A percentile compares a stretch with the other conserved stretches of the same genome.
phyloP scores from a whole-genome alignment of 495 filamentous ascomycete species.

The Chaetomium fimeti region DNA sequence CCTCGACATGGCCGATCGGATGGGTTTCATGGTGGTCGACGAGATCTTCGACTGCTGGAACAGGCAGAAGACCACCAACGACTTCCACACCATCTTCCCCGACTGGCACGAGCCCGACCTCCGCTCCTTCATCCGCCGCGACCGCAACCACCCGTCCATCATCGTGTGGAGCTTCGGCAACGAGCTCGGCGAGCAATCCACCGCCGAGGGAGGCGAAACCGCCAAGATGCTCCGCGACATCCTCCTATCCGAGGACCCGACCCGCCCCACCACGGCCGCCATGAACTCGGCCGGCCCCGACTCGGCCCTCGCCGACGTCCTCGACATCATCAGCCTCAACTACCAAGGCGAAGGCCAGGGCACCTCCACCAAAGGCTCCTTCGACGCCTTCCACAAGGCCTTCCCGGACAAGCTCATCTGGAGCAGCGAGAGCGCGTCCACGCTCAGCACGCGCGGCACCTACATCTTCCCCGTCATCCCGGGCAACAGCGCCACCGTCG shows the following conservation, averaged over 20 bases:
- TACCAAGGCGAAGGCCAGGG: conserved; percentile 52
- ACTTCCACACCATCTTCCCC: conserved; percentile 48
- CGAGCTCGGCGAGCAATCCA: conserved; percentile 46
- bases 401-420: conserved; percentile 49
- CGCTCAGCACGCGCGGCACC: conserved; percentile 47
- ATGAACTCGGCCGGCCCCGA: conserved; percentile 42
- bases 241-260: conserved; percentile 42
- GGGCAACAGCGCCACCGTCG: conserved; percentile 33
- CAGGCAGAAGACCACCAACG: conserved; percentile 42
- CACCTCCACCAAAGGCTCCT: conserved; percentile 6
- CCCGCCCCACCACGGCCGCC: conserved; percentile 40
- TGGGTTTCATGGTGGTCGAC: conserved; percentile 59
- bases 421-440: conserved; percentile 44
- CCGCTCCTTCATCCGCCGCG: conserved; percentile 46
- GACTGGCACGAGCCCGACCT: conserved; percentile 53
- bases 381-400: conserved; percentile 34
- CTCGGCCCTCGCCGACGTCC: conserved; percentile 33
- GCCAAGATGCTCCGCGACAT: conserved; percentile 39
- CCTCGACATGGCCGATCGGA: conserved; percentile 55
- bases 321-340: conserved; percentile 50
- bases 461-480: conserved; percentile 51
- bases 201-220: conserved; percentile 28
- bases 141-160: conserved; percentile 53
- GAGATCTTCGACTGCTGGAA: conserved; percentile 53
- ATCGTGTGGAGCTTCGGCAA: conserved; percentile 52